Base-by-base conservation (phyloP, 1,139 yeast genomes). In the Hyphopichia khmerensis region DNA sequence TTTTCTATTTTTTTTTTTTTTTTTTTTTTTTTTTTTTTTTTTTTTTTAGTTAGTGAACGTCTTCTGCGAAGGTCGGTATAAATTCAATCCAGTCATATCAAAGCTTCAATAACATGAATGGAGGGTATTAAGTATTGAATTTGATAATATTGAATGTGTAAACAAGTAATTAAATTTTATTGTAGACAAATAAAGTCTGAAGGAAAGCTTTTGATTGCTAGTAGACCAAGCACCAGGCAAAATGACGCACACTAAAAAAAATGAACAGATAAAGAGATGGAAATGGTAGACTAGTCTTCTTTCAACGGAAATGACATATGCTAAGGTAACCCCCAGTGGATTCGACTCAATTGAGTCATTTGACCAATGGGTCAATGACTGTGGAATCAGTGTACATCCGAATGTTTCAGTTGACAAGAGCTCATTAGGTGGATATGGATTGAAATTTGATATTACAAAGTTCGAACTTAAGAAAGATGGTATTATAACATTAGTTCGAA, bases 381-480 rank as follows among this genome's bases (percentile, higher is more conserved):
- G 26, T 33, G 15, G 26, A 18, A 19, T 19, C 4, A 17, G 15
- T 13, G 26, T 10, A 2, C 35, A 29, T 14, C 48, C 53, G 1
- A 30, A 47, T 8, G 36, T 67, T 10, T 33, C 51, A 3, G 53
- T 68, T 19, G 59, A 51, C 9, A 14, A 41, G 15, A 65, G 70
- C 45, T 36, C 45, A 2, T 48, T 65, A 17, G 74, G 74, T 5
- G 75, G 75, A 3, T 49, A 50, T n/a, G 75, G 75, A 8, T 42
- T 69, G n/a, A 57, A 63, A 43, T 59, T 57, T 35, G 49, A 52
- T 4, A 31, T 13, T 3, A 26, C 5, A 11, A 14, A 29, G 10
- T 6, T 14, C n/a, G 32, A 29, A 5, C 4, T n/a, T 3, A 4
- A 15, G 9, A n/a, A 29, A 29, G 15, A n/a, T 10, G 32, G 5